Evolutionary conservation across 2,329 filamentous ascomycete species (phyloP), one percentile per base, ranked within the genome.

Genomic region (Aureobasidium sp.): DNA sequence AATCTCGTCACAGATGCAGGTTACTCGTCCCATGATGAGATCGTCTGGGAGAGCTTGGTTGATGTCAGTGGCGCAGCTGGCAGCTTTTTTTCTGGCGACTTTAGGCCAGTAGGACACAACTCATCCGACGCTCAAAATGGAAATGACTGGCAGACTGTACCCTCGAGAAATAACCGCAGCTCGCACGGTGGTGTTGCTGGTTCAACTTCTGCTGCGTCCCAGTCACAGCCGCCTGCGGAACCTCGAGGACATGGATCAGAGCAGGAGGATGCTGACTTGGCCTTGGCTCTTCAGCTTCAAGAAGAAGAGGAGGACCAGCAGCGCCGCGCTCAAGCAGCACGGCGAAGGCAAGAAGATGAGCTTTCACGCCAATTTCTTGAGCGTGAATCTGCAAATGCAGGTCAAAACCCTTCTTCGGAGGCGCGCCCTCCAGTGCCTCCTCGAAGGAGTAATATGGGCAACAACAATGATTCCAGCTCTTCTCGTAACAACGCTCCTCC

Each of bases 11-110:
- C 94, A 0, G 94, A 99, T 71, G 89, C 91, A 29, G 94, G 94
- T 0, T 99, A 96, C 70, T 87, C 88, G 12, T 84, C 82, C 11
- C 91, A 97, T 68, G 88, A 91, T 17, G 93, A 97, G 72, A 86
- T 99, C 14, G 90, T 99, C 0, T 99, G 94, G 94, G 94, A 99
- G 75, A 94, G 88, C 11, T 80, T 99, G 1, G 87, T 89, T 0
- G 93, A 97, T 68, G 87, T 96, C 25, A 94, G 87, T 57, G 94
- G 94, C 8, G 87, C 89, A 69, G 84, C 84, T 15, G 87, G 90
- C 2, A 89, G 92, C 71, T 91, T 95, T 69, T 90, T 91, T 67
- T 91, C 91, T 0, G 94, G 94, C 1, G 92, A 97, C 70, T 97
- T 97, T 74, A 84, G 88, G 36, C 81, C 89, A 0, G 89, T 97